Base-by-base conservation (phyloP, 306 rosid species). In the Purshia tridentata region DNA sequence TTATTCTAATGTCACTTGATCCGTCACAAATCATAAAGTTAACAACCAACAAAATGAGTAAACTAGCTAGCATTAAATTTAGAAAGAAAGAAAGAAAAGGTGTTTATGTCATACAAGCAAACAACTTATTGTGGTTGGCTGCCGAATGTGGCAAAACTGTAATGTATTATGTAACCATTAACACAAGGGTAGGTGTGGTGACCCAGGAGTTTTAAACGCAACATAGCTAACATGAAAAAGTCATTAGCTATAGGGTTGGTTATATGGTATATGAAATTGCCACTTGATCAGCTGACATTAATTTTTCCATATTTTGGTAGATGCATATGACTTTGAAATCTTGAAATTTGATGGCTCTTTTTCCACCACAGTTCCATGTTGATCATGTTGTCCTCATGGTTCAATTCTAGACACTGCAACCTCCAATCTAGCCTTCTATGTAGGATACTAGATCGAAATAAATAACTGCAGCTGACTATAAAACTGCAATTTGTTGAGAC, bases 401-500 rank as follows among this genome's bases (percentile, higher is more conserved):
- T 49, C 29, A 23, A 23, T 29, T 37, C 16, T 3, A 47, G 35
- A 50, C 15, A 68, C 16, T 67, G 9, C 18, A 13, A 19, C 35
- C 72, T 50, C 29, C 60, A 29, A 9, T 46, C 16, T 6, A 46
- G 58, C 58, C 47, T 72, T 72, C n/a, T 46, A 14, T 45, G 67
- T 72, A 47, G 46, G 47, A 11, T 69, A 23, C 2, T 23, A 2
- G n/a, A n/a, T 50, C 3, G 6, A 46, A 46, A 45, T 22, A 13
- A 56, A 20, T 29, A 46, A 64, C 39, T 12, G 23, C 58, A 16
- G 58, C 45, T 9, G 4, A 49, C 58, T 48, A 13, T 19, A 29
- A 67, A 29, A 67, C 56, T 67, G 72, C 58, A 15, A 8, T 67
- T 67, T 29, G 58, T 67, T 66, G 72, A 48, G 64, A 23, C 42